Conservation (phyloP, 768 basidiomycete genomes). For the Daedaleopsis nitida region DNA sequence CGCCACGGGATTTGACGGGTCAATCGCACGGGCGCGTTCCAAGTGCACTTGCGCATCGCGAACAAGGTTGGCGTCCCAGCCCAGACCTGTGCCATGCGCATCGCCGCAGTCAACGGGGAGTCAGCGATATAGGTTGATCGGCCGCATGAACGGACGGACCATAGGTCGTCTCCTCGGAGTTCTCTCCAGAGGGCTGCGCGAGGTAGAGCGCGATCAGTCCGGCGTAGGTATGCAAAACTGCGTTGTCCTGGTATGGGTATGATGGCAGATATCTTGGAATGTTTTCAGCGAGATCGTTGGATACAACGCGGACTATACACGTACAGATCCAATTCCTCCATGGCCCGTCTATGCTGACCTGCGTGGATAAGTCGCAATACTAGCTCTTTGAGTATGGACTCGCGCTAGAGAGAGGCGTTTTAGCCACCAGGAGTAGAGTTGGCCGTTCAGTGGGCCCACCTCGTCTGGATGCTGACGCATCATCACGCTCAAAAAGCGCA, state of each 20-base stretch:
- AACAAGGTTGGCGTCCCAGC: slow-evolving; percentile 38
- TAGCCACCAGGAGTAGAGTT: not conserved
- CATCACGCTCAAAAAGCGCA: slow-evolving; percentile 68
- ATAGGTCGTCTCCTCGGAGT: slow-evolving; percentile 8
- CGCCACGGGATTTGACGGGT: slow-evolving; percentile 57
- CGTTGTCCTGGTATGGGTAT: slow-evolving; percentile 84
- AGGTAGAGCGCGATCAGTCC: slow-evolving; percentile 71
- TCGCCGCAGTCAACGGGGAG: not conserved
- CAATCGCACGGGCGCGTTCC: slow-evolving; percentile 60
- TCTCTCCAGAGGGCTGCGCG: slow-evolving; percentile 41
- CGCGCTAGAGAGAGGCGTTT: slow-evolving; percentile 52
- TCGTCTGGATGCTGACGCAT: slow-evolving; percentile 70
- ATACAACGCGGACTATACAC: slow-evolving; percentile 24
- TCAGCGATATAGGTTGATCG: not conserved
- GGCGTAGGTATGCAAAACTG: slow-evolving; percentile 79
- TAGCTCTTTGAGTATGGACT: slow-evolving; percentile 74
- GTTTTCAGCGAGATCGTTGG: slow-evolving; percentile 1
- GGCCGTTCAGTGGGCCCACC: slow-evolving; percentile 36
- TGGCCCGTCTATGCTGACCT: slow-evolving; percentile 63
- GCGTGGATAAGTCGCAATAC: slow-evolving; percentile 64
- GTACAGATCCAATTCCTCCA: slow-evolving; percentile 87
- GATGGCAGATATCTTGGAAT: slow-evolving; percentile 77
- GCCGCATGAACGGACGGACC: slow-evolving; percentile 6
- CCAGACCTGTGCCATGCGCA: not conserved
- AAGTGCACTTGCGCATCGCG: slow-evolving; percentile 66